Evolutionary conservation across 2,329 filamentous ascomycete species (phyloP).

Genomic region (Verticillium nonalfalfae): DNA sequence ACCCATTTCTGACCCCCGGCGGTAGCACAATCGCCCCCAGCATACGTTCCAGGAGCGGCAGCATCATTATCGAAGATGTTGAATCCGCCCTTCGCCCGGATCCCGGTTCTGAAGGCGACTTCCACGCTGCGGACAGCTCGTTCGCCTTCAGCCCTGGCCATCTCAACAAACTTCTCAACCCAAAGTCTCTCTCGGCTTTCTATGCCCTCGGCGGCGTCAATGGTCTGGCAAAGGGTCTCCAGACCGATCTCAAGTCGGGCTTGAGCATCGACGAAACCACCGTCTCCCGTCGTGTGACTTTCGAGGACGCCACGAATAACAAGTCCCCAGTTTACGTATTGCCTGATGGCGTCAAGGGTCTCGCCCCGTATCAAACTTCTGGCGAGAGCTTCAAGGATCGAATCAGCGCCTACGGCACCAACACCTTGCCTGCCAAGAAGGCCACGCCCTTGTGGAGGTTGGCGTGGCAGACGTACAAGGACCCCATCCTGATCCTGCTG

Average conservation of each 20-base stretch:
- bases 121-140: slow-evolving; percentile 63
- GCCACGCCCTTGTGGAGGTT: slow-evolving; percentile 53
- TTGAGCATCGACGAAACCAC: slow-evolving; percentile 61
- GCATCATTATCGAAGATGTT: slow-evolving; percentile 12
- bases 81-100: slow-evolving; percentile 59
- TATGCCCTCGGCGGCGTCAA: slow-evolving; percentile 62
- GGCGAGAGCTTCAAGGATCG: slow-evolving; percentile 36
- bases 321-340: slow-evolving; percentile 5
- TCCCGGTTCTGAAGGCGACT: slow-evolving; percentile 64
- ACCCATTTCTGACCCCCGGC: slow-evolving; percentile 16
- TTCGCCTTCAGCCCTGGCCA: slow-evolving; percentile 72
- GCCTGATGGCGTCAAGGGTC: not conserved
- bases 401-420: slow-evolving; percentile 51
- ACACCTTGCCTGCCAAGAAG: slow-evolving; percentile 58
- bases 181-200: slow-evolving; percentile 66
- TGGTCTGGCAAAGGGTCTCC: slow-evolving; percentile 64
- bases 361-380: not conserved
- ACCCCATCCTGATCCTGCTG: slow-evolving; percentile 61
- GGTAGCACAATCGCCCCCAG: slow-evolving; percentile 9
- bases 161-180: slow-evolving; percentile 67
- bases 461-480: slow-evolving; percentile 63
- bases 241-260: slow-evolving; percentile 56
- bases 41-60: slow-evolving; percentile 8
- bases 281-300: slow-evolving; percentile 58
- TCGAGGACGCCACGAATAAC: slow-evolving; percentile 54